Conservation (phyloP, 192 early-diverging fungal genomes). For the Coemansia guatemalensis region DNA sequence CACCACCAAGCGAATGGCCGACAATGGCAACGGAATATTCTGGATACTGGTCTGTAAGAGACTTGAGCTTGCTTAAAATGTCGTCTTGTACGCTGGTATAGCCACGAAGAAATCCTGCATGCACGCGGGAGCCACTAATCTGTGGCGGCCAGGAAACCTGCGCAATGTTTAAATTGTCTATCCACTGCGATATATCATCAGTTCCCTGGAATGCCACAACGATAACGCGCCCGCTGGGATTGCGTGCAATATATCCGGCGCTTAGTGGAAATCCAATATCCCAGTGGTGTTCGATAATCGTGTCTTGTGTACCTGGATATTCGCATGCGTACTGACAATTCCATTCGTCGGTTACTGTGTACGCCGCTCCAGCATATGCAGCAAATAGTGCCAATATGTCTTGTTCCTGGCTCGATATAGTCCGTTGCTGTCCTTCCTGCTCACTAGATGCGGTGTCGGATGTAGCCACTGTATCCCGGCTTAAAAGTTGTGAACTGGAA, state of each 20-base stretch:
- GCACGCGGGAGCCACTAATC: conserved; percentile 35
- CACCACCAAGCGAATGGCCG: conserved; percentile 50
- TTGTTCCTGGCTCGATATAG: conserved; percentile 5
- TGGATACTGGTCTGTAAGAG: conserved; percentile 23
- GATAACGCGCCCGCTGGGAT: conserved; percentile 22
- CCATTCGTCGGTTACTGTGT: conserved; percentile 39
- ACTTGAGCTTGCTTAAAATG: conserved; percentile 15
- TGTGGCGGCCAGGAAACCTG: conserved; percentile 28
- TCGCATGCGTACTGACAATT: conserved; percentile 38
- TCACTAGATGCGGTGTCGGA: background rate
- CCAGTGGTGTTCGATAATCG: conserved; percentile 43
- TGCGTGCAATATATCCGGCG: conserved; percentile 46
- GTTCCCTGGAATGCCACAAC: conserved; percentile 51
- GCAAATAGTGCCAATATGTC: conserved; percentile 32
- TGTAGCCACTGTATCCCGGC: background rate
- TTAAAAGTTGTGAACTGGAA: background rate
- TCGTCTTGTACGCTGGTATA: conserved; percentile 25
- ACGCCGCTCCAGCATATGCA: conserved; percentile 46
- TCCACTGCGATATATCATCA: conserved; percentile 28
- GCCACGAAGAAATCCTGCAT: conserved; percentile 43
- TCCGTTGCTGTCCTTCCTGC: background rate
- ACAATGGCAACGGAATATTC: conserved; percentile 37
- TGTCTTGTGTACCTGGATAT: conserved; percentile 41
- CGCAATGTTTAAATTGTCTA: conserved; percentile 30
- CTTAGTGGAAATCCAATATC: conserved; percentile 23